These are phyloP conservation scores for Leccinum ochraceum DNA, from an alignment of 768 basidiomycete genomes.

Conservation along the genomic window DNA sequence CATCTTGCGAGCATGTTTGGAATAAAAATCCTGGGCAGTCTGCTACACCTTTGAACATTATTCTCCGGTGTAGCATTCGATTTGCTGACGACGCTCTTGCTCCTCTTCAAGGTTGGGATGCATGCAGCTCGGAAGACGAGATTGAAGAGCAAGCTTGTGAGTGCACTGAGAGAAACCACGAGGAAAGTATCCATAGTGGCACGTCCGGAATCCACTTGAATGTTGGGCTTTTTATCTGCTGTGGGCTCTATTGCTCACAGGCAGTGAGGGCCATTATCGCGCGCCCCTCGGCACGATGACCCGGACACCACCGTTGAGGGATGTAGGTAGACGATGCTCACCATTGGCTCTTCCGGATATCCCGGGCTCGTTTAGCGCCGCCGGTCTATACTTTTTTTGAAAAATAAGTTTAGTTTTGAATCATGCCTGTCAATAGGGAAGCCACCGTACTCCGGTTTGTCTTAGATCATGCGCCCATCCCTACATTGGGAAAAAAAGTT, in stretches of 20 bases:
- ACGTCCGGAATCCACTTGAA: not conserved
- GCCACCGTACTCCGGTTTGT: too few species aligned
- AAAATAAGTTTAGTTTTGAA: not conserved
- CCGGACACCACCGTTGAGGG: too few species aligned
- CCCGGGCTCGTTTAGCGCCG: not conserved
- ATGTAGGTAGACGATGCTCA: not conserved
- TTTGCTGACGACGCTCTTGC: not conserved
- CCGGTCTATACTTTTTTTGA: not conserved
- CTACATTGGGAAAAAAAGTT: not conserved
- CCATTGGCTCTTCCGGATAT: not conserved
- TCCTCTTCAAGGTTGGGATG: not conserved
- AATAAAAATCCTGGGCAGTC: too few species aligned
- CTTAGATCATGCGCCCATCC: not conserved
- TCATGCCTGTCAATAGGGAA: not conserved
- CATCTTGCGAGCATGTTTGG: too few species aligned
- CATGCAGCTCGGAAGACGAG: not conserved
- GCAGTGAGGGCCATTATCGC: not conserved
- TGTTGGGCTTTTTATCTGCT: not conserved
- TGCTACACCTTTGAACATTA: not conserved
- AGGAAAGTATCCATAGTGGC: not conserved
- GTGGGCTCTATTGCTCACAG: not conserved
- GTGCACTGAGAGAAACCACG: not conserved
- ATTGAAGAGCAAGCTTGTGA: not conserved
- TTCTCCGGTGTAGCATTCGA: not conserved
- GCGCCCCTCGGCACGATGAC: not conserved